Base-by-base conservation (phyloP, 345 rosid species). In the Hibiscus tridactylites region DNA sequence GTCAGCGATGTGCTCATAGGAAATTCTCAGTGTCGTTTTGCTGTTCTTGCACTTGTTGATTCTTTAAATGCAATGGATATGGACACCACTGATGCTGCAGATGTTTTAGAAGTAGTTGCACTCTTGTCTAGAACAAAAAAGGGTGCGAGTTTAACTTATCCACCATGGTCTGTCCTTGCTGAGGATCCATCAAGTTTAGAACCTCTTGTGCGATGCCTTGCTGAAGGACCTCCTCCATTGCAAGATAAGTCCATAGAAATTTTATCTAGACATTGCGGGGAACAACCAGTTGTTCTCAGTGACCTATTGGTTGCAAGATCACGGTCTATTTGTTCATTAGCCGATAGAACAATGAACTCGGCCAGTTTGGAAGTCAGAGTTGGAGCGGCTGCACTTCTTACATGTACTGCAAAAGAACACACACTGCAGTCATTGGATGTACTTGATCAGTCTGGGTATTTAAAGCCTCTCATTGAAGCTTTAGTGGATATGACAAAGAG, bases 201-300 rank as follows among this genome's bases (percentile, higher is more conserved):
- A 72, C 81, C 90, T 68, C 81, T 91, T 64, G 78, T 86, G 47
- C 71, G 60, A 67, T 89, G 85, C 77, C 85, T 93, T 65, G 82
- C 87, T 16, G 90, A 87, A 77, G 92, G 92, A 42, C 83, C 91
- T 42, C 81, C 93, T 75, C 66, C 57, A 44, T 60, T 86, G 75
- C 98, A 93, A 80, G 98, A 93, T 70, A 91, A 89, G 77, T 87
- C 91, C 60, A 87, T 91, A 79, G 92, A 93, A 76, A 83, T 91
- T 74, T 74, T 93, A 76, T 91, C 96, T 60, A 85, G 90, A 83
- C 91, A 89, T 77, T 93, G 93, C 59, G 84, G 83, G 63, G 92
- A 91, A 72, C 86, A 88, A 71, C 84, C 87, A 21, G 79, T 53
- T 74, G 63, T 85, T 56, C 79, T 93, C 46, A 85, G 90, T 74